phyloP scores from a whole-genome alignment of 1,284 basidiomycete species.

The Cryptococcus depauperatus region DNA sequence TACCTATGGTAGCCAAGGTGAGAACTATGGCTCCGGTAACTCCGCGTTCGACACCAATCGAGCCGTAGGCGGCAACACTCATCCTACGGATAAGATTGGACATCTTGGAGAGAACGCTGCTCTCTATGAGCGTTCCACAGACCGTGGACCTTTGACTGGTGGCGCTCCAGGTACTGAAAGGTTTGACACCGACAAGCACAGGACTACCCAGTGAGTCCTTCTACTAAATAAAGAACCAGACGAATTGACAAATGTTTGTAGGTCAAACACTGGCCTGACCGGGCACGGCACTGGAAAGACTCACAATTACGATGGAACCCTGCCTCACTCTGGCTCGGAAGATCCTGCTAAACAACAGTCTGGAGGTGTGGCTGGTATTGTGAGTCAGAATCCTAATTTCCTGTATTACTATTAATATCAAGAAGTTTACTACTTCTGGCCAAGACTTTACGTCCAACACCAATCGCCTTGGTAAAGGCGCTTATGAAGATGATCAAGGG shows the following conservation, averaged over 20 bases:
- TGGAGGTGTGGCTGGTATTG: constrained; percentile 3
- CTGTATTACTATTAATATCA: background rate
- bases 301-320: constrained; percentile 3
- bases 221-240: background rate
- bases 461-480: constrained; percentile 13
- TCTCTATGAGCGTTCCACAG: constrained; percentile 19
- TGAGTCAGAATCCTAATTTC: background rate
- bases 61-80: background rate
- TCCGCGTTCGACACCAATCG: background rate
- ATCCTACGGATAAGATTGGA: constrained; percentile 17
- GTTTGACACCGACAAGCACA: constrained; percentile 23
- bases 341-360: constrained; percentile 3
- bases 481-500: constrained; percentile 24
- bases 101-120: constrained; percentile 13
- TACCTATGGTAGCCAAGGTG: background rate
- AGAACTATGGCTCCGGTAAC: background rate
- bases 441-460: constrained; percentile 25
- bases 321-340: background rate
- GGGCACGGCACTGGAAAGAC: constrained; percentile 1
- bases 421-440: constrained; percentile 27
- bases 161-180: constrained; percentile 32
- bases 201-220: constrained; percentile 1
- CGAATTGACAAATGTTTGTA: background rate
- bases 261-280: background rate
- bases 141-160: constrained; percentile 18